phyloP scores from a whole-genome alignment of 2,329 filamentous ascomycete genomes.

The Colletotrichum costaricense region DNA sequence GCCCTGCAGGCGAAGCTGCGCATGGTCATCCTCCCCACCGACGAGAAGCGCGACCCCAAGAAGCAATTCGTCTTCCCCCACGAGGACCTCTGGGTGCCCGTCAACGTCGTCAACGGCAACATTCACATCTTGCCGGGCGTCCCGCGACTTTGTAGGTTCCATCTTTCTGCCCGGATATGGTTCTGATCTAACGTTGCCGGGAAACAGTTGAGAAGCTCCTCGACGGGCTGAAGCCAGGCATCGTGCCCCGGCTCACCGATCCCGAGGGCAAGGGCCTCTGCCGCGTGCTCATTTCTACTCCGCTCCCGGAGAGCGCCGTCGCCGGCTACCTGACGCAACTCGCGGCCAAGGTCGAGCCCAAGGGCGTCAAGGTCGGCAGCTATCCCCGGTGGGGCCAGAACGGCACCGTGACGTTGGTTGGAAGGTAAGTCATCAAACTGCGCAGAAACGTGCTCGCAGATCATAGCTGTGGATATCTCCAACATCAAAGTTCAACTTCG shows the following conservation, averaged over 20 bases:
- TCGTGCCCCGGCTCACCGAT: conserved; percentile 79
- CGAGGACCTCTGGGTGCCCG: conserved; percentile 90
- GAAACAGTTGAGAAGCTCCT: conserved; percentile 76
- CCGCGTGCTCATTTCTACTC: conserved; percentile 87
- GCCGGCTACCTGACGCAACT: conserved; percentile 86
- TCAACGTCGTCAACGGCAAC: conserved; percentile 91
- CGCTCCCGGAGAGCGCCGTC: conserved; percentile 85
- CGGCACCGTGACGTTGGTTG: conserved; percentile 92
- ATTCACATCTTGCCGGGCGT: conserved; percentile 93
- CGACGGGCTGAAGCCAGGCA: conserved; percentile 76
- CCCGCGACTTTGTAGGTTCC: conserved; percentile 75
- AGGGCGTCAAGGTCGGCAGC: conserved; percentile 92
- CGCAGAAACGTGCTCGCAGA: not conserved
- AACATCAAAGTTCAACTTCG: not conserved
- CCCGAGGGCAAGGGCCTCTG: conserved; percentile 84
- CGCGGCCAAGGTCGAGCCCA: conserved; percentile 76
- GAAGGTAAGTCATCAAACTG: conserved; percentile 54
- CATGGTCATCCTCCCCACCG: conserved; percentile 89
- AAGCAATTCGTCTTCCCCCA: conserved; percentile 83
- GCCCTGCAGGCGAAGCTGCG: conserved; percentile 83
- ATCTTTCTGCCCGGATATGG: not conserved
- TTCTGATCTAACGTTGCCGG: conserved; percentile 6
- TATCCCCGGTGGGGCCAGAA: conserved; percentile 94
- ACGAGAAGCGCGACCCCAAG: conserved; percentile 71
- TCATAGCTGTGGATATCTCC: not conserved